These are phyloP conservation scores for Dendrocalamus sinicus DNA, from an alignment of 176 grass and related monocot species.

Conservation along the genomic window DNA sequence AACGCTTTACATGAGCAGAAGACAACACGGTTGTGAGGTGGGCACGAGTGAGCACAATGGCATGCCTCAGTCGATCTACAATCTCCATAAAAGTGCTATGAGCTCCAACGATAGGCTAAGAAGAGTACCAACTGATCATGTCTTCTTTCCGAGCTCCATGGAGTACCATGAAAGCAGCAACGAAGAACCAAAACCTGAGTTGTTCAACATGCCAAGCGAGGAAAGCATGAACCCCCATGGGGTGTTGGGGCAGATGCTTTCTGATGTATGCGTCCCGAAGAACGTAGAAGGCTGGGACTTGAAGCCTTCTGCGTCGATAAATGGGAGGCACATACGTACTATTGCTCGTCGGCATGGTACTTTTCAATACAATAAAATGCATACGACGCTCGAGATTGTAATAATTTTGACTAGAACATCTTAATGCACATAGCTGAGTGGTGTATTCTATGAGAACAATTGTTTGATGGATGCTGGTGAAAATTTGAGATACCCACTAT, in stretches of 20 bases:
- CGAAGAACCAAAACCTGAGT: constrained; percentile 46
- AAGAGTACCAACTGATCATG: constrained; percentile 48
- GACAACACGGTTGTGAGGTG: constrained; percentile 25
- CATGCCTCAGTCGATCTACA: constrained; percentile 17
- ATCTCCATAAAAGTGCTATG: constrained; percentile 44
- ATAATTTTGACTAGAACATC: constrained; percentile 25
- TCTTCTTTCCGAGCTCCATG: constrained; percentile 72
- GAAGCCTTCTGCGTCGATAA: constrained; percentile 45
- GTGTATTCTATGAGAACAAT: constrained; percentile 29
- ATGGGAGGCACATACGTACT: too few relatives aligned
- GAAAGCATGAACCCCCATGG: constrained; percentile 64
- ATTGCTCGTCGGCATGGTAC: too few relatives aligned
- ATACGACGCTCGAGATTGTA: constrained; percentile 73
- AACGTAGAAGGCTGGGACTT: constrained; percentile 92
- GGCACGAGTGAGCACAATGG: constrained; percentile 26
- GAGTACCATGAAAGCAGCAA: constrained; percentile 70
- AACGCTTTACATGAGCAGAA: constrained; percentile 52
- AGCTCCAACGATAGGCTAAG: constrained; percentile 43
- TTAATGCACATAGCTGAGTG: constrained; percentile 23
- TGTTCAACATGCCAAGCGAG: constrained; percentile 56
- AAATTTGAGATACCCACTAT: constrained; percentile 3
- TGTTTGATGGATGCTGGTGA: constrained; percentile 50
- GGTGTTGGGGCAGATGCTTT: constrained; percentile 67
- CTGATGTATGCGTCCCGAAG: constrained; percentile 66
- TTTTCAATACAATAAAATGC: constrained; percentile 38